phyloP scores from a whole-genome alignment of 345 rosid genomes.

The Eucalyptus erythrocorys region DNA sequence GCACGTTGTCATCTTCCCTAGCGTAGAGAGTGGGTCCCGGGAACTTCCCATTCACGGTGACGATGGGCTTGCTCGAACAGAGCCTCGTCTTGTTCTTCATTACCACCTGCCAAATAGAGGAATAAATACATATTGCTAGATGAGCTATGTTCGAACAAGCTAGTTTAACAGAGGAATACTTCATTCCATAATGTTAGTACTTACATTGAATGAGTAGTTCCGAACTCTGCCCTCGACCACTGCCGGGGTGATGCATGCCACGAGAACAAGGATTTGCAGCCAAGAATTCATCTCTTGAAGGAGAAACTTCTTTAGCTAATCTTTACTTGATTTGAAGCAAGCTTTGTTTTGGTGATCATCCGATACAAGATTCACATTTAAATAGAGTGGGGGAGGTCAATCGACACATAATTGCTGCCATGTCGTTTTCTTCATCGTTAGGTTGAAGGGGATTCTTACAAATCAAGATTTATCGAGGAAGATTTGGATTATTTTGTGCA shows the following conservation, averaged over 20 bases:
- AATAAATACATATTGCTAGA: neutral
- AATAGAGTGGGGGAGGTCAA: neutral
- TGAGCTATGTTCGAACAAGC: neutral
- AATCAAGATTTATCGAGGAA: constrained; percentile 19
- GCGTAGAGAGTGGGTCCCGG: constrained; percentile 90
- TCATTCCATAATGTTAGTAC: neutral
- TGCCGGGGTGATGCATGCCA: constrained; percentile 30
- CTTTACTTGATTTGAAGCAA: neutral
- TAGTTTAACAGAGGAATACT: neutral
- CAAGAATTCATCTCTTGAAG: constrained; percentile 15
- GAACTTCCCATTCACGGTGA: constrained; percentile 71
- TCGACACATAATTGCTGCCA: constrained; percentile 8
- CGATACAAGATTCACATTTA: neutral
- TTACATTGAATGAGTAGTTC: constrained; percentile 66
- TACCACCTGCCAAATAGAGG: constrained; percentile 33
- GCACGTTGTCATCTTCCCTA: constrained; percentile 77
- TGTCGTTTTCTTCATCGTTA: constrained; percentile 52
- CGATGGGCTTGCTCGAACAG: constrained; percentile 72
- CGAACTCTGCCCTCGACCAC: constrained; percentile 43
- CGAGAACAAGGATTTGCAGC: constrained; percentile 24
- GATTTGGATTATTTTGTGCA: neutral
- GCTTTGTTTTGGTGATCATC: neutral
- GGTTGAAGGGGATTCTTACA: constrained; percentile 41
- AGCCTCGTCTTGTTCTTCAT: constrained; percentile 55
- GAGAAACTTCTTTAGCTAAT: neutral